Base-by-base conservation (phyloP, 345 rosid genomes). In the Carallia brachiata region DNA sequence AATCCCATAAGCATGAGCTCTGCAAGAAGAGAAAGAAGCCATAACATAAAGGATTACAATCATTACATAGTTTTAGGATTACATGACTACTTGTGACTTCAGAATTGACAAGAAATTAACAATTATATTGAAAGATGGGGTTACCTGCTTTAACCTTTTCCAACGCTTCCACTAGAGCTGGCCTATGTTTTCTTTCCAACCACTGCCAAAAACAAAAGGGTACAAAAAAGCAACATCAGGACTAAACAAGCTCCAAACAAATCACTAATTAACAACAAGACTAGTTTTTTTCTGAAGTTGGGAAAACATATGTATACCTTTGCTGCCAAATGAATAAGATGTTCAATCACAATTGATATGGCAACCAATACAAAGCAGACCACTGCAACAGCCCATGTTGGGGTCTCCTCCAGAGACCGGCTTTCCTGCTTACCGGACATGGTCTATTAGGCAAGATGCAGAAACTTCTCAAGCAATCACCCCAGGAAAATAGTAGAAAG, bases 321-420 rank as follows among this genome's bases (percentile, higher is more conserved):
- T 68, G 83, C 91, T 0, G 80, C n/a, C 50, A 83, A 56, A 75
- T 94, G 97, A 68, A 91, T 71, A 66, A 78, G 50, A 65, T 82
- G 89, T 70, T 94, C 98, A 15, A 91, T 83, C 77, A 84, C 15
- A 69, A 94, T 84, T 39, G 98, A 94, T 62, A 91, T 78, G 63
- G 76, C 81, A 70, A 94, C 69, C 76, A 94, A 60, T 57, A 81
- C 90, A 65, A 89, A 83, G 75, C 88, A 90, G 54, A 94, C 97
- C 59, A 77, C 84, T 59, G 98, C 97, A 66, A 94, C 86, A 32
- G 97, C 93, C 98, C 98, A 94, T 9, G 98, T 94, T 36, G 98
- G 85, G 2, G 98, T 94, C 48, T 84, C 63, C 70, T 85, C 89
- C 59, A 94, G 37, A 47, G 89, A 61, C 27, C 89, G 15, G 18